A percentile compares a stretch with the other conserved stretches of the same genome.
phyloP scores from a whole-genome alignment of 306 rosid genomes.

The Pterocarpus macrocarpus region DNA sequence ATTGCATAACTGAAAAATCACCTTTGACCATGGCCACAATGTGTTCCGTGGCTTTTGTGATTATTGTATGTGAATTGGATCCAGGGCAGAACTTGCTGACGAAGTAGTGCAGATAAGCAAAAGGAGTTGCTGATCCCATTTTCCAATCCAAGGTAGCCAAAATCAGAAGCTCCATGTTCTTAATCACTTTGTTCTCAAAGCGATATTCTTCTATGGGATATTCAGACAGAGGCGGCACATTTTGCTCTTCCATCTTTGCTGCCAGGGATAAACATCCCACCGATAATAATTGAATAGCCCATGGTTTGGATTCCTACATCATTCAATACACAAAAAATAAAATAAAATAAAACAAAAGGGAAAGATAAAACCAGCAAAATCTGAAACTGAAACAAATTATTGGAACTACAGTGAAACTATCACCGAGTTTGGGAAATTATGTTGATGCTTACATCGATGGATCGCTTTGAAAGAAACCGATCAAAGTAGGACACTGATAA shows the following conservation, averaged over 20 bases:
- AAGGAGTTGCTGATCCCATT: constrained; percentile 84
- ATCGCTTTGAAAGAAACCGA: constrained; percentile 75
- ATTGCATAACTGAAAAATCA: constrained; percentile 39
- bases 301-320: constrained; percentile 71
- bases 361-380: constrained; percentile 18
- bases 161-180: constrained; percentile 78
- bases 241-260: constrained; percentile 91
- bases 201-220: constrained; percentile 59
- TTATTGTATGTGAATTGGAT: constrained; percentile 53
- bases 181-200: constrained; percentile 68
- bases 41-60: constrained; percentile 64
- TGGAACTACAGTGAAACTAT: constrained; percentile 3
- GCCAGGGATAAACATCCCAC: constrained; percentile 86
- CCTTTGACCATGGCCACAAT: constrained; percentile 70
- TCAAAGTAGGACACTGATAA: constrained; percentile 79
- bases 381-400: background rate
- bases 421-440: constrained; percentile 19
- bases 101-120: constrained; percentile 75
- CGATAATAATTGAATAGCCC: constrained; percentile 78
- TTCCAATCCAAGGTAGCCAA: constrained; percentile 82
- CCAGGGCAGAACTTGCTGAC: constrained; percentile 60
- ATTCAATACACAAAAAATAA: constrained; percentile 10
- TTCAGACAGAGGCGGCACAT: constrained; percentile 64
- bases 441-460: constrained; percentile 66
- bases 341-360: background rate